phyloP scores from a whole-genome alignment of 148 eudicot genomes.

The Rhododendron mucronatum region DNA sequence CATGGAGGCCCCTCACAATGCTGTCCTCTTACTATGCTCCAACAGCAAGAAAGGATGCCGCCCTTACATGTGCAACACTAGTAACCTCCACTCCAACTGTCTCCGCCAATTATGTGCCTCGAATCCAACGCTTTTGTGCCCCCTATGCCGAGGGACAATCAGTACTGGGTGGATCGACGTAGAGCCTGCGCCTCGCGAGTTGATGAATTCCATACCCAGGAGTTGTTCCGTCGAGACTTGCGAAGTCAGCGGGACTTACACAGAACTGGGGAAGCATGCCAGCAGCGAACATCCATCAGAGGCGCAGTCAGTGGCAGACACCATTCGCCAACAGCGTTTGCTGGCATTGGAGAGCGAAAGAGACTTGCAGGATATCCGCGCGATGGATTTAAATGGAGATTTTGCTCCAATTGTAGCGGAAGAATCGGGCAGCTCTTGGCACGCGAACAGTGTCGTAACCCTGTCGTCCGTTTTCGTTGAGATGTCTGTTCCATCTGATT shows the following conservation, averaged over 20 bases:
- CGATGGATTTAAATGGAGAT: neutral
- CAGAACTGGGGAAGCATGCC: slow-evolving; percentile 34
- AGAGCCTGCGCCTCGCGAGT: slow-evolving; percentile 18
- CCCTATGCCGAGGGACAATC: slow-evolving; percentile 39
- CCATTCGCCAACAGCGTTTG: too few species aligned
- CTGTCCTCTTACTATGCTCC: slow-evolving; percentile 20
- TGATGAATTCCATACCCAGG: slow-evolving; percentile 30
- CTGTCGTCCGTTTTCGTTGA: too few species aligned
- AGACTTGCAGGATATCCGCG: neutral
- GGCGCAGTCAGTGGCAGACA: too few species aligned
- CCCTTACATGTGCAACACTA: slow-evolving; percentile 26
- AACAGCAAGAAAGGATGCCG: slow-evolving; percentile 23
- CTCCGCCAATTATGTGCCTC: slow-evolving; percentile 11
- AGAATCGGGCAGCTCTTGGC: neutral
- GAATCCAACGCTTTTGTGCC: slow-evolving; percentile 19
- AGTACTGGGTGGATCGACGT: slow-evolving; percentile 19
- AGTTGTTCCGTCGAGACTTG: slow-evolving; percentile 34
- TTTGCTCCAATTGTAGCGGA: neutral
- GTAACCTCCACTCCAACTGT: slow-evolving; percentile 20
- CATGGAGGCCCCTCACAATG: slow-evolving; percentile 27
- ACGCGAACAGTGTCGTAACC: too few species aligned
- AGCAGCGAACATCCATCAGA: slow-evolving; percentile 24
- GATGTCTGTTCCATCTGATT: too few species aligned
- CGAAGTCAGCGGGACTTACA: slow-evolving; percentile 21
- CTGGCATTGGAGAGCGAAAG: neutral